Percentiles rank a stretch among this genome's conserved stretches.
phyloP scores from a whole-genome alignment of 2,329 filamentous ascomycete genomes.

The Calonectria montana region DNA sequence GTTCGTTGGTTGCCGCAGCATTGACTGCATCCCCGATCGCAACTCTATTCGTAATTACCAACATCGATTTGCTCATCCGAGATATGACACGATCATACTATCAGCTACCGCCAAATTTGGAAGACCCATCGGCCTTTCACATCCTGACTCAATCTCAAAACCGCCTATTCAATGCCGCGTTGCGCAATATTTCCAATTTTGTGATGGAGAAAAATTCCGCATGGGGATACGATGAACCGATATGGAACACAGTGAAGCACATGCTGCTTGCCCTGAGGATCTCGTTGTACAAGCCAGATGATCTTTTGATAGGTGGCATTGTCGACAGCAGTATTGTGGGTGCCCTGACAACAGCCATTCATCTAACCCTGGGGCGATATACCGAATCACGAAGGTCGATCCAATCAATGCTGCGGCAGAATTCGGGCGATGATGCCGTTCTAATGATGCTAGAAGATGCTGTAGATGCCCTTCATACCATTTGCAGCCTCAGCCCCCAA shows the following conservation, averaged over 20 bases:
- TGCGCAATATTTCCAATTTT: conserved; percentile 36
- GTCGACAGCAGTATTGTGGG: conserved; percentile 47
- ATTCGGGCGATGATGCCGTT: conserved; percentile 42
- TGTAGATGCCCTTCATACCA: conserved; percentile 31
- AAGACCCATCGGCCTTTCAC: conserved; percentile 47
- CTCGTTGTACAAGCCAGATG: conserved; percentile 46
- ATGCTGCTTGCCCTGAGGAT: conserved; percentile 43
- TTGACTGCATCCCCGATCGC: conserved; percentile 43
- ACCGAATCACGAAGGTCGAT: conserved; percentile 43
- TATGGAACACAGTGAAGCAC: conserved; percentile 43
- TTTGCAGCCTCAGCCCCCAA: conserved; percentile 18
- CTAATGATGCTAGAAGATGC: conserved; percentile 44
- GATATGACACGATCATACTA: conserved; percentile 51
- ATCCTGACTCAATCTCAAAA: conserved; percentile 48
- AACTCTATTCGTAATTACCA: conserved; percentile 43
- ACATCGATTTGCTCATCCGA: conserved; percentile 42
- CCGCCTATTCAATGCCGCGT: conserved; percentile 40
- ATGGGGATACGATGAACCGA: conserved; percentile 27
- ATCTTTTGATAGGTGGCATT: conserved; percentile 48
- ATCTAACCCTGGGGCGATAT: conserved; percentile 42
- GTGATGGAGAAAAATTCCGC: conserved; percentile 15
- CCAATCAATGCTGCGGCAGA: conserved; percentile 34
- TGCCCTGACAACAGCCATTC: conserved; percentile 46
- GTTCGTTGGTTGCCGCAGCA: conserved; percentile 36
- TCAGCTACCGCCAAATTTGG: conserved; percentile 45